Conservation (phyloP, 169 alveolate genomes). For the Fabrea salina region DNA sequence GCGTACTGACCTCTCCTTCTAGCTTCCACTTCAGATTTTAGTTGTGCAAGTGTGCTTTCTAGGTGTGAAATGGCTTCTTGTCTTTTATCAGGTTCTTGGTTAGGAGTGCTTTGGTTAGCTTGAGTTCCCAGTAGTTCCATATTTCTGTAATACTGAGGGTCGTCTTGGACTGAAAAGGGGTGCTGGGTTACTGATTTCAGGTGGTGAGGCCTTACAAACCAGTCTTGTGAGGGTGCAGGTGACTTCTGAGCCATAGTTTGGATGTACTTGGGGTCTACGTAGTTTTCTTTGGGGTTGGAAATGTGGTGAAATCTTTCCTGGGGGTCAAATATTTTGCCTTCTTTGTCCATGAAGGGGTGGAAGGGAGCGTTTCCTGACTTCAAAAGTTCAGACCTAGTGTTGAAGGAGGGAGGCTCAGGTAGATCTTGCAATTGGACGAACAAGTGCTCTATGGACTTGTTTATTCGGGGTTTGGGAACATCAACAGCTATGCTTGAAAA, state of each 20-base stretch:
- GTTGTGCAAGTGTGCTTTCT: slow-evolving; percentile 25
- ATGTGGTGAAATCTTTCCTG: slow-evolving; percentile 8
- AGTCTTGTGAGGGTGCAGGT: slow-evolving; percentile 30
- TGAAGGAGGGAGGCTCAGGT: too few relatives aligned
- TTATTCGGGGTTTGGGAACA: too few relatives aligned
- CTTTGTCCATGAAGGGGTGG: slow-evolving; percentile 4
- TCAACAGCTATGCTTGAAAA: too few relatives aligned
- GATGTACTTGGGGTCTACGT: slow-evolving; percentile 1
- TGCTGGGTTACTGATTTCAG: slow-evolving; percentile 56
- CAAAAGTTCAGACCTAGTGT: slow-evolving; percentile 5
- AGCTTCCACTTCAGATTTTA: slow-evolving; percentile 14
- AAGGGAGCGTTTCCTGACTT: slow-evolving; percentile 12
- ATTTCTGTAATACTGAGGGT: slow-evolving; percentile 45
- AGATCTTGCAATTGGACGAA: too few relatives aligned
- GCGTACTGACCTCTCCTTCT: not conserved
- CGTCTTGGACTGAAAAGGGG: slow-evolving; percentile 51
- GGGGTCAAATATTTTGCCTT: slow-evolving; percentile 7
- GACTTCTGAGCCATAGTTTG: not conserved
- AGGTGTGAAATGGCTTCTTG: slow-evolving; percentile 14
- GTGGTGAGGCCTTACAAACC: slow-evolving; percentile 68
- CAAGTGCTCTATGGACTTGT: too few relatives aligned
- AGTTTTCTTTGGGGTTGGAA: not conserved
- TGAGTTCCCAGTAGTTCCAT: slow-evolving; percentile 35
- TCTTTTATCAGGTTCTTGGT: not conserved
- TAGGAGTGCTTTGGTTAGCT: slow-evolving; percentile 30